Base-by-base conservation (phyloP, 805 yeast genomes). In the Pichia membranifaciens region DNA sequence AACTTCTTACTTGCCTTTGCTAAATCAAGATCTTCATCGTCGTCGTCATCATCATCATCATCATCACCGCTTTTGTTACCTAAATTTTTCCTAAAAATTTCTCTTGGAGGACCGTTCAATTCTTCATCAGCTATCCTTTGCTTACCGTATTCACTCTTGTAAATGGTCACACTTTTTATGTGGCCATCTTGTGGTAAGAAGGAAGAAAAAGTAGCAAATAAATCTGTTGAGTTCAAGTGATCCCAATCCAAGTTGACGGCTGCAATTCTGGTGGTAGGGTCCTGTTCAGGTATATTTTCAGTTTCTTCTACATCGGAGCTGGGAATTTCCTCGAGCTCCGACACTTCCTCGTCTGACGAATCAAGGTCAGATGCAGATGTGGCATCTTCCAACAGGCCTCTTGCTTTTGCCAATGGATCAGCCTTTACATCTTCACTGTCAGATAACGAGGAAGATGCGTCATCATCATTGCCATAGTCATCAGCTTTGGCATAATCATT, bases 211-310 rank as follows among this genome's bases (percentile, higher is more conserved):
- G 98, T 84, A 4, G 95, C 95, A 84, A 87, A 78, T 53, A 91
- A 69, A 62, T 93, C 98, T 4, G 79, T 78, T 0, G 98, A 85
- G 40, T 79, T 76, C n/a, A 93, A 75, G 59, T 93, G 86, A 58
- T 93, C 99, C 99, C 99, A 93, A 62, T 93, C 99, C 76, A 93
- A 72, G 60, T 93, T 93, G 28, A 93, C 98, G 1, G 84, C 96
- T 0, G 99, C 99, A 59, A 93, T 72, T 5, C 86, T 71, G 31
- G 69, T 70, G 1, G 95, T 74, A 28, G 96, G 95, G 2, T 91
- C 96, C 40, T 96, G 95, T 43, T 81, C 83, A 42, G 86, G 89
- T n/a, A 93, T 85, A 45, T 78, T 75, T 9, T 69, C 70, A 25
- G 71, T 74, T 2, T 15, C 4, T 36, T 49, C 52, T 7, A 34